phyloP scores from a whole-genome alignment of 257 asterid species.

The Lavandula angustifolia region DNA sequence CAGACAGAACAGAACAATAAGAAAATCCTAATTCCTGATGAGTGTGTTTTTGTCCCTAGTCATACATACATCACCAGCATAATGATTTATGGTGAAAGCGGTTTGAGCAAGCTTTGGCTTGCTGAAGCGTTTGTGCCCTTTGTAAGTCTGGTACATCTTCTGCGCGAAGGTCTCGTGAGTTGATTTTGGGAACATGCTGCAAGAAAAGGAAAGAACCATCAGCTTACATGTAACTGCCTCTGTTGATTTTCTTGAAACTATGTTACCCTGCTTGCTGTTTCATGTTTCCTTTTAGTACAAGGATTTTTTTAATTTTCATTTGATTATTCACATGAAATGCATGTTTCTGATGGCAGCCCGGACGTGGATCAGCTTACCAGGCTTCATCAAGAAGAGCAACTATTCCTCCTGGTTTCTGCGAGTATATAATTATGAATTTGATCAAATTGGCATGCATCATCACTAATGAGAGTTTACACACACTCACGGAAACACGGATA shows the following conservation, averaged over 20 bases:
- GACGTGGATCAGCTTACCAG: constrained; percentile 56
- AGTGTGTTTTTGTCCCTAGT: constrained; percentile 4
- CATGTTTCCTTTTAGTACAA: neutral
- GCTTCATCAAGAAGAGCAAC: constrained; percentile 98
- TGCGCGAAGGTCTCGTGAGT: constrained; percentile 96
- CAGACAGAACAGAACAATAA: constrained; percentile 29
- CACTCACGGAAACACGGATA: constrained; percentile 7
- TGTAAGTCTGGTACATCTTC: constrained; percentile 95
- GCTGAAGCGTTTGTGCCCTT: constrained; percentile 84
- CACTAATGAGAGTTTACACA: constrained; percentile 21
- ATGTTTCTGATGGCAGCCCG: constrained; percentile 7
- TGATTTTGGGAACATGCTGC: constrained; percentile 97
- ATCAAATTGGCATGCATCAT: constrained; percentile 3
- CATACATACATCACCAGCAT: constrained; percentile 89
- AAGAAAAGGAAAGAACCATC: constrained; percentile 36
- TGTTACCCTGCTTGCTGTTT: neutral
- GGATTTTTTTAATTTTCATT: neutral
- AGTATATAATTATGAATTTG: constrained; percentile 27
- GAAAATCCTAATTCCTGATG: constrained; percentile 31
- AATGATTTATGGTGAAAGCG: constrained; percentile 84
- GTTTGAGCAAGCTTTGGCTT: constrained; percentile 92
- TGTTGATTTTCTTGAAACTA: neutral
- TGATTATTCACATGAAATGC: constrained; percentile 13
- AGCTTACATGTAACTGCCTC: constrained; percentile 24
- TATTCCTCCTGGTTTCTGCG: constrained; percentile 98